These are phyloP conservation scores for Dactylonectria estremocensis DNA, from an alignment of 2,329 filamentous ascomycete species.

Conservation along the genomic window DNA sequence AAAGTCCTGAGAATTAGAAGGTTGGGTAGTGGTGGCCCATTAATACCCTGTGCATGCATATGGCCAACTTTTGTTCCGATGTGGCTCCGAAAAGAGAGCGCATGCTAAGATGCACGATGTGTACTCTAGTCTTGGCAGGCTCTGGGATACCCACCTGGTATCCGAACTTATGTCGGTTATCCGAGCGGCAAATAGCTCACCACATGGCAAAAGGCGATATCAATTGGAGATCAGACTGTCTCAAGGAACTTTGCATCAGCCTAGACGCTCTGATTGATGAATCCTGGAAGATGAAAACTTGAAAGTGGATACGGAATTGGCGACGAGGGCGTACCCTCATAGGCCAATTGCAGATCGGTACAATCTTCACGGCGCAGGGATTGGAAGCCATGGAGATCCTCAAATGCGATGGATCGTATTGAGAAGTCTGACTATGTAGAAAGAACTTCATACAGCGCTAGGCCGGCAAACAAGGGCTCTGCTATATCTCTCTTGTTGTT, in stretches of 20 bases:
- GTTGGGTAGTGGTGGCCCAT: slow-evolving; percentile 14
- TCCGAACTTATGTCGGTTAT: slow-evolving; percentile 34
- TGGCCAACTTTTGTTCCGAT: slow-evolving; percentile 4
- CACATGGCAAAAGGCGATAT: slow-evolving; percentile 19
- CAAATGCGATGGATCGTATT: slow-evolving; percentile 20
- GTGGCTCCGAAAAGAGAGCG: slow-evolving; percentile 28
- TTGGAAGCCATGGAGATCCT: slow-evolving; percentile 36
- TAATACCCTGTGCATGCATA: slow-evolving; percentile 23
- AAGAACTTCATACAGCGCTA: neutral
- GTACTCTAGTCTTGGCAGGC: slow-evolving; percentile 37
- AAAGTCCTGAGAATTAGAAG: neutral
- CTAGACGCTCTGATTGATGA: slow-evolving; percentile 30
- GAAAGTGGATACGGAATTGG: slow-evolving; percentile 36
- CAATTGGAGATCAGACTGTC: slow-evolving; percentile 15
- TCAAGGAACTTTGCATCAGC: slow-evolving; percentile 37
- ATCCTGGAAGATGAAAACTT: slow-evolving; percentile 36
- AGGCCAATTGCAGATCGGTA: slow-evolving; percentile 47
- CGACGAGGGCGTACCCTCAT: slow-evolving; percentile 35
- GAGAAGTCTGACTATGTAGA: slow-evolving; percentile 12
- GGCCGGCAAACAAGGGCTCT: neutral
- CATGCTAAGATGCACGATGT: slow-evolving; percentile 33
- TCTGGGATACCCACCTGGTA: slow-evolving; percentile 29
- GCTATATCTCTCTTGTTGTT: slow-evolving; percentile 1
- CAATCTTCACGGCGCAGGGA: slow-evolving; percentile 34
- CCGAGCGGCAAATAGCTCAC: slow-evolving; percentile 30